Evolutionary conservation across 2,329 filamentous ascomycete genomes (phyloP), one percentile per base, ranked within the genome.

Genomic region (Beauveria bassiana): DNA sequence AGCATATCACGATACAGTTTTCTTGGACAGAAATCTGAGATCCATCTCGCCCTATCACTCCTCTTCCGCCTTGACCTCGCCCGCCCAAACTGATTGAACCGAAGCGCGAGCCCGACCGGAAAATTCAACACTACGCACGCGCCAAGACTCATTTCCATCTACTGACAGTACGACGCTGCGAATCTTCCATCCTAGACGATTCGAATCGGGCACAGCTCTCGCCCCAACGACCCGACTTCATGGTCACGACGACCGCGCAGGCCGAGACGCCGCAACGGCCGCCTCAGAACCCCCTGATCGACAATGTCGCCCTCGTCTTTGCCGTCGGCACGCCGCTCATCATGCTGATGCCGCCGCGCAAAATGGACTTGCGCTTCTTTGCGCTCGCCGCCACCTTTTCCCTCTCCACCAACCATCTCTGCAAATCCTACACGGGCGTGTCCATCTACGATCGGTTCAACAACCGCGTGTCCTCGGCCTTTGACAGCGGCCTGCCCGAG

Each of bases 401-500:
- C 34, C 77, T 81, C 65, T 78, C 79, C 61, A 79, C 80, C 62
- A 82, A 82, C 70, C 80, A 82, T 71, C 79, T 86, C 46, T 76
- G 76, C 54, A 77, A 79, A 71, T 81, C 84, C 71, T 85, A 81
- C 72, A 84, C 78, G 16, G 83, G 83, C 56, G 75, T 75, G 55
- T 83, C 81, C 31, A 77, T 85, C 63, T 73, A 77, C 67, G 67
- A 73, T 64, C 81, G 82, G 9, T 76, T 82, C 64, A 71, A 70
- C 62, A 72, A 67, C 64, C 78, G 81, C 59, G 67, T 78, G 65
- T 68, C 68, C 28, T 75, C 74, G 18, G 73, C 85, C 49, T 71
- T 84, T 47, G 77, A 78, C 63, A 78, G 76, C 52, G 77, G 81
- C 59, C 82, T 88, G 18, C 84, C 82, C 47, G 85, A 88, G 66